These are phyloP conservation scores for Pisolithus thermaeus DNA, from an alignment of 1,284 basidiomycete species.

Conservation along the genomic window DNA sequence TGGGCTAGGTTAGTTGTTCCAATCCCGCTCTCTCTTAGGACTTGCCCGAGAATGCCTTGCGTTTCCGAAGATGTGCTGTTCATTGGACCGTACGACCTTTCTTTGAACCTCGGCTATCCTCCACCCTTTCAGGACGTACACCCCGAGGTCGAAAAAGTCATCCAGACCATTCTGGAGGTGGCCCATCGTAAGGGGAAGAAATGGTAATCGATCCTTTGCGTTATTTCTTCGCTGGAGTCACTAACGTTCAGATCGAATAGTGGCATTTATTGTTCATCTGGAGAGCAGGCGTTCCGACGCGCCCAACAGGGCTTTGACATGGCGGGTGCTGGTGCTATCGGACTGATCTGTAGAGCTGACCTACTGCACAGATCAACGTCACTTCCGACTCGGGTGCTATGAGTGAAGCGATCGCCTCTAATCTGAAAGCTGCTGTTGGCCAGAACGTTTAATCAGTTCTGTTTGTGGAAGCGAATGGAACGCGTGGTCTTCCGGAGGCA, in stretches of 20 bases:
- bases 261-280: constrained; percentile 44
- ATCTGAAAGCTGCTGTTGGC: constrained; percentile 27
- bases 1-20: constrained; percentile 47
- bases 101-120: constrained; percentile 52
- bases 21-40: not conserved
- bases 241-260: constrained; percentile 20
- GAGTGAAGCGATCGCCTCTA: constrained; percentile 33
- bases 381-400: constrained; percentile 43
- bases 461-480: too few species aligned
- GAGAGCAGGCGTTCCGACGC: constrained; percentile 42
- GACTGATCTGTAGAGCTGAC: not conserved
- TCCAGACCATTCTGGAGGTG: constrained; percentile 49
- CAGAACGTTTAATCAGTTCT: constrained; percentile 2
- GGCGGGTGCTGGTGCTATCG: constrained; percentile 27
- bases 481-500: too few species aligned
- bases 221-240: constrained; percentile 1
- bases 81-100: constrained; percentile 67
- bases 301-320: constrained; percentile 56
- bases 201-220: constrained; percentile 36
- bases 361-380: constrained; percentile 43
- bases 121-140: constrained; percentile 58
- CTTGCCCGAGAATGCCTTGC: not conserved
- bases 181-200: constrained; percentile 60
- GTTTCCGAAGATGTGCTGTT: constrained; percentile 42
- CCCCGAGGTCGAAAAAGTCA: constrained; percentile 55